Percentiles rank a stretch among this genome's conserved stretches.
Evolutionary conservation across 2,329 filamentous ascomycete species (phyloP).

Genomic region (Exophiala calicioides): DNA sequence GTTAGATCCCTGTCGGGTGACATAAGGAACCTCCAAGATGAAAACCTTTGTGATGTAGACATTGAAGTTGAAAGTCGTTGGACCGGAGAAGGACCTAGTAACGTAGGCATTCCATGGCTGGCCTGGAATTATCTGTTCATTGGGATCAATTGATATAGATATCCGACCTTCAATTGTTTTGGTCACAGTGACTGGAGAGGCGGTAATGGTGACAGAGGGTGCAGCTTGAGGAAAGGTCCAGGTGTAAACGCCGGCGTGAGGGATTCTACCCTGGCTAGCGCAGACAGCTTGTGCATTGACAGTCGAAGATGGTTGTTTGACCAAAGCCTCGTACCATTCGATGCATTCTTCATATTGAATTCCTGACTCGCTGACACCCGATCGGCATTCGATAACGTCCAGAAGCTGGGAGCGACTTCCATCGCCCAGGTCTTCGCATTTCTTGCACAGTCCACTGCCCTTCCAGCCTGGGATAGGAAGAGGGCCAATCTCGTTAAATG

Average conservation of each 20-base stretch:
- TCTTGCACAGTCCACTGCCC: constrained; percentile 9
- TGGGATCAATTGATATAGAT: not conserved
- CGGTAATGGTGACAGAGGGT: constrained; percentile 7
- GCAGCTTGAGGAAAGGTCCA: constrained; percentile 17
- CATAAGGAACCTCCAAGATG: not conserved
- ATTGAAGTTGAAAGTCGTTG: constrained; percentile 17
- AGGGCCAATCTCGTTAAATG: constrained; percentile 12
- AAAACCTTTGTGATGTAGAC: constrained; percentile 12
- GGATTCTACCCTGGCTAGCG: constrained; percentile 3
- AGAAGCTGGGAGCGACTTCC: constrained; percentile 2
- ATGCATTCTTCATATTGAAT: constrained; percentile 2
- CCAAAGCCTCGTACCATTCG: constrained; percentile 6
- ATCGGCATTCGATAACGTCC: constrained; percentile 9
- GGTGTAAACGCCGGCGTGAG: constrained; percentile 11
- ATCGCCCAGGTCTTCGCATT: not conserved
- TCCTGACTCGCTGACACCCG: not conserved
- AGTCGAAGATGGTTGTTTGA: constrained; percentile 3
- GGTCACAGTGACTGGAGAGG: constrained; percentile 5
- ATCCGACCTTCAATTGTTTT: constrained; percentile 5
- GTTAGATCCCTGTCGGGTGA: not conserved
- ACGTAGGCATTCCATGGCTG: constrained; percentile 13
- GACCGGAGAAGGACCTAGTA: constrained; percentile 8
- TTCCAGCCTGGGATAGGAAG: constrained; percentile 16
- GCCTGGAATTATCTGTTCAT: not conserved
- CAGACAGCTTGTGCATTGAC: not conserved